phyloP scores from a whole-genome alignment of 805 yeast genomes.

The Pichia scutulata region DNA sequence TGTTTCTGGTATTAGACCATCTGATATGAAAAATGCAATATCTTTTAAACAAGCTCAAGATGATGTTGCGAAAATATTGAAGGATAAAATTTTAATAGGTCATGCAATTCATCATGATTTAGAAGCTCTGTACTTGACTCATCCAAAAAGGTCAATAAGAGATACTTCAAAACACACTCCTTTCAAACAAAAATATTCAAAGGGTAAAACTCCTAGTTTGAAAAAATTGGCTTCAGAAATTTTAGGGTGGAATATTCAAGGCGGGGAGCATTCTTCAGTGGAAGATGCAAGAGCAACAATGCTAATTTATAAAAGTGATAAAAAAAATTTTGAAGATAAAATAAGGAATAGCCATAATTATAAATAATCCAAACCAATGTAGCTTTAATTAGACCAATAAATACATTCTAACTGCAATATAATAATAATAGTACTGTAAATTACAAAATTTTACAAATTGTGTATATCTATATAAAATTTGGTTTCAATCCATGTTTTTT shows the following conservation, averaged over 20 bases:
- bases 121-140: constrained; percentile 56
- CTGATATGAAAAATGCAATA: constrained; percentile 60
- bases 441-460: neutral
- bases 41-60: constrained; percentile 60
- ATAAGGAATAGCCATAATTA: neutral
- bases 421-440: neutral
- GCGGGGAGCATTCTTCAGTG: constrained; percentile 74
- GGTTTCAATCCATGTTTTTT: neutral
- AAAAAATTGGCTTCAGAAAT: constrained; percentile 55
- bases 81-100: constrained; percentile 62
- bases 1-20: constrained; percentile 80
- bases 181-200: constrained; percentile 48
- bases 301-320: constrained; percentile 61
- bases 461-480: neutral
- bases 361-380: no score
- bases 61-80: constrained; percentile 42
- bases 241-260: constrained; percentile 56
- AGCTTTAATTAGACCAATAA: no score
- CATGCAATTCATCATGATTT: constrained; percentile 82
- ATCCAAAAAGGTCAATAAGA: constrained; percentile 54
- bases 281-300: constrained; percentile 89
- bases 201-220: constrained; percentile 67
- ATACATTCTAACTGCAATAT: no score
- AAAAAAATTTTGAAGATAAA: constrained; percentile 49
- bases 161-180: constrained; percentile 65